These are phyloP conservation scores for Acanthamoeba sp. DNA, from an alignment of 208 protist genomes.

Conservation along the genomic window DNA sequence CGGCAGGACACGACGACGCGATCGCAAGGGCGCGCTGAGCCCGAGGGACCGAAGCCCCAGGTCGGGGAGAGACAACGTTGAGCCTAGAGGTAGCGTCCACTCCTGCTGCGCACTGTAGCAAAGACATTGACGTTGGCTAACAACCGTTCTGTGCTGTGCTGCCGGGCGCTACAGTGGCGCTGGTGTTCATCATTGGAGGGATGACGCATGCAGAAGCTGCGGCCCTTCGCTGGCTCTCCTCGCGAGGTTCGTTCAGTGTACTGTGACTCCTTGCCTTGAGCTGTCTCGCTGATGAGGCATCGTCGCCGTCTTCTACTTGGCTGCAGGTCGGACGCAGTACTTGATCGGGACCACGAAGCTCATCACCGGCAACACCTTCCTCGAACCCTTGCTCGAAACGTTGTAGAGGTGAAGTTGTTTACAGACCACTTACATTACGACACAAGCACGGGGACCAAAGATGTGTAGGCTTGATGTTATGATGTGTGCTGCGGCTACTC, in stretches of 20 bases:
- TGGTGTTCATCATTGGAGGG: constrained; percentile 42
- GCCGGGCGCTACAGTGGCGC: background rate
- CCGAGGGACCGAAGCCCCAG: background rate
- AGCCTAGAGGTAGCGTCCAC: background rate
- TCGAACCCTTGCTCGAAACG: background rate
- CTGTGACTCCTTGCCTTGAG: too few relatives aligned
- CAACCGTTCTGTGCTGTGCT: background rate
- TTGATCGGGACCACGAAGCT: constrained; percentile 7
- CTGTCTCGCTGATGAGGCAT: too few relatives aligned
- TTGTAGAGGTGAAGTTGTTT: background rate
- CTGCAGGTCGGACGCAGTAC: background rate
- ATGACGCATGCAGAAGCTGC: constrained; percentile 20
- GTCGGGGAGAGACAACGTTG: background rate
- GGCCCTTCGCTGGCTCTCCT: constrained; percentile 15
- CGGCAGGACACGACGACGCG: background rate
- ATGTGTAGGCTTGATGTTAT: too few relatives aligned
- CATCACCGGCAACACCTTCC: background rate
- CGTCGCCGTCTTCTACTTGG: too few relatives aligned
- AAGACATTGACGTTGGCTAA: too few relatives aligned
- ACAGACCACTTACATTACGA: background rate
- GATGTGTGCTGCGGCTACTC: background rate
- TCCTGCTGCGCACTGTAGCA: too few relatives aligned
- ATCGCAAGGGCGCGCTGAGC: background rate
- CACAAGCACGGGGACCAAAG: background rate
- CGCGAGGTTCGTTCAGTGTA: background rate